Percentiles rank a stretch among this genome's conserved stretches.
Conservation (phyloP, 176 grass and related monocot genomes). For the Urochloa ruziziensis region DNA sequence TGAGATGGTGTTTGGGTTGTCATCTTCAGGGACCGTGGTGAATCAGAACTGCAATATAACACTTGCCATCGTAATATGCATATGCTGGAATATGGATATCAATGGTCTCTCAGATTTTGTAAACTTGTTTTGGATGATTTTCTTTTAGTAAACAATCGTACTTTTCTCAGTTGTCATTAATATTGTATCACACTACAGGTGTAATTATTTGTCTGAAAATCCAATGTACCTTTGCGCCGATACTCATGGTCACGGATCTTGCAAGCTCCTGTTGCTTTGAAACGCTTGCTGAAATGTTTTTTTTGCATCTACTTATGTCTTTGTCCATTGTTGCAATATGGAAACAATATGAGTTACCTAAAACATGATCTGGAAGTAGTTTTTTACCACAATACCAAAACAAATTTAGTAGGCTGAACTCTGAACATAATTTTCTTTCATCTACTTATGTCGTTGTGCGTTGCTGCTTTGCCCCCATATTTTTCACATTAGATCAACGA, state of each 20-base stretch:
- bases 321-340: background rate
- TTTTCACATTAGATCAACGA: too few species aligned
- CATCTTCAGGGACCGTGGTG: background rate
- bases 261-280: background rate
- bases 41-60: background rate
- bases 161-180: background rate
- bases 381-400: too few species aligned
- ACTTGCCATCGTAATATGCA: background rate
- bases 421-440: too few species aligned
- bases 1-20: background rate
- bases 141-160: background rate
- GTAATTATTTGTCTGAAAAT: background rate
- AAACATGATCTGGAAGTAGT: too few species aligned
- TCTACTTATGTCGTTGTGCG: too few species aligned
- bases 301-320: background rate
- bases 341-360: too few species aligned
- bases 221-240: background rate
- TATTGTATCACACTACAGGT: background rate
- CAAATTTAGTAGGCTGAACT: too few species aligned
- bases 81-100: background rate
- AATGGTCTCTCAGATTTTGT: background rate
- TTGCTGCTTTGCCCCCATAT: too few species aligned
- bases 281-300: background rate
- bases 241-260: background rate
- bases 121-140: background rate